Evolutionary conservation across 768 basidiomycete genomes (phyloP).

Genomic region (Infundibulicybe gibba): DNA sequence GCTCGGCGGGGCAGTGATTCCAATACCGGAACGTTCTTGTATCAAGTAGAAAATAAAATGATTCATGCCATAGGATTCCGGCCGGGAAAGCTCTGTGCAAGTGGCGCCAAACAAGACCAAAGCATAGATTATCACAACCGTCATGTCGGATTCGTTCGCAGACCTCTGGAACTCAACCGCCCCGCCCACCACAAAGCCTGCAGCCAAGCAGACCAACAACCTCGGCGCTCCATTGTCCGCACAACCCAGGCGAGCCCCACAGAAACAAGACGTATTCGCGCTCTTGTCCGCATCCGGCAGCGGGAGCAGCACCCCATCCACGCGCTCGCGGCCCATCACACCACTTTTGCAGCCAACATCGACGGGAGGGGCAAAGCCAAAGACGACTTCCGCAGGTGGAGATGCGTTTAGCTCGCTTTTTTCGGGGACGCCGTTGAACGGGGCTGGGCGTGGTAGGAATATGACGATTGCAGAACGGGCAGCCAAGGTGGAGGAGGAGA

Average conservation of each 20-base stretch:
- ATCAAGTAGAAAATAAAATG: too few relatives aligned
- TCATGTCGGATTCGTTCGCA: constrained; percentile 78
- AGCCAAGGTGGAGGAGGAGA: constrained; percentile 49
- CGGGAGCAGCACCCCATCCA: constrained; percentile 11
- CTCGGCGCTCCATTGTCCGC: constrained; percentile 26
- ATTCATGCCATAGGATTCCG: too few relatives aligned
- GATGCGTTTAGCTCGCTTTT: constrained; percentile 82
- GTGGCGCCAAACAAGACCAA: too few relatives aligned
- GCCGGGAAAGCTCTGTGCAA: too few relatives aligned
- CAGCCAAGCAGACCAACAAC: constrained; percentile 42
- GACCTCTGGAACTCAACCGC: constrained; percentile 74
- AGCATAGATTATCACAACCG: too few relatives aligned
- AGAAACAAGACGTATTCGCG: constrained; percentile 62
- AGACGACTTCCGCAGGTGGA: constrained; percentile 16
- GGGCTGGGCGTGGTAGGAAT: constrained; percentile 23
- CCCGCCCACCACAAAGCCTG: constrained; percentile 41
- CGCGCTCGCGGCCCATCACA: constrained; percentile 28
- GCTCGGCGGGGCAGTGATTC: too few relatives aligned
- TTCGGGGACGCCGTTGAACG: constrained; percentile 36
- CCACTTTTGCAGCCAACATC: constrained; percentile 12
- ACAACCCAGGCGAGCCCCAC: too few relatives aligned
- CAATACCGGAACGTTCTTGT: too few relatives aligned
- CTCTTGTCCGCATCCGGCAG: constrained; percentile 44
- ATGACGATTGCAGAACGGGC: constrained; percentile 79
- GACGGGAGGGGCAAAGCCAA: constrained; percentile 22